These are phyloP conservation scores for Cucumis hystrix DNA, from an alignment of 306 rosid species.

Conservation along the genomic window DNA sequence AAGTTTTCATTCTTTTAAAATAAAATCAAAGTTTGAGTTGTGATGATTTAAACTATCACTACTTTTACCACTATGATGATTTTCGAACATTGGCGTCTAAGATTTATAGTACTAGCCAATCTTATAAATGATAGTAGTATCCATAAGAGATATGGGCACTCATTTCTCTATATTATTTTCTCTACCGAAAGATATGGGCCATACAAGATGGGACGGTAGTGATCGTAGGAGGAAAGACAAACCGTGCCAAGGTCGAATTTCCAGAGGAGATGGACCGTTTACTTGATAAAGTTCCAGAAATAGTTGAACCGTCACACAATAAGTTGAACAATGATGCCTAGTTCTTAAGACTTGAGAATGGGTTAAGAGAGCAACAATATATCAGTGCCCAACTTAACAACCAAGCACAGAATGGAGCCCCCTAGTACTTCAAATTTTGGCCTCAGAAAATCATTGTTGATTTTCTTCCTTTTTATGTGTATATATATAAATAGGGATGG, in stretches of 20 bases:
- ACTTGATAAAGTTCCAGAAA: conserved; percentile 70
- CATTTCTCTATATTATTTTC: conserved; percentile 7
- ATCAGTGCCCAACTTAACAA: not conserved
- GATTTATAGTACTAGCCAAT: too few relatives aligned
- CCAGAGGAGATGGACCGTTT: conserved; percentile 71
- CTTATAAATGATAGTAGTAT: too few relatives aligned
- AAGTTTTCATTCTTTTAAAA: too few relatives aligned
- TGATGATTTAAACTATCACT: too few relatives aligned
- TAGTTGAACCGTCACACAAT: conserved; percentile 38
- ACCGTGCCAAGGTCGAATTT: conserved; percentile 77
- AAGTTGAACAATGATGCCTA: conserved; percentile 30
- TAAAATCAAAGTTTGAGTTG: too few relatives aligned
- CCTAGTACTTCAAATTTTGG: not conserved
- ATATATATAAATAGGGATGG: not conserved
- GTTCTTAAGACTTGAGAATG: conserved; percentile 14
- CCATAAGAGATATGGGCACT: conserved; percentile 10
- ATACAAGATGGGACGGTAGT: conserved; percentile 85
- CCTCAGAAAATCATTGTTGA: not conserved
- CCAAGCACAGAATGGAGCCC: not conserved
- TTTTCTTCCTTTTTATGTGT: not conserved
- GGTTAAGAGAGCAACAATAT: not conserved
- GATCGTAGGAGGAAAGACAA: conserved; percentile 73
- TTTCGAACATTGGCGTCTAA: too few relatives aligned
- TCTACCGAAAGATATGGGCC: conserved; percentile 71
- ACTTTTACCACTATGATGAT: too few relatives aligned